A percentile compares a stretch with the other conserved stretches of the same genome.
phyloP scores from a whole-genome alignment of 108 stramenopile species.

The Cyclotella cryptica region DNA sequence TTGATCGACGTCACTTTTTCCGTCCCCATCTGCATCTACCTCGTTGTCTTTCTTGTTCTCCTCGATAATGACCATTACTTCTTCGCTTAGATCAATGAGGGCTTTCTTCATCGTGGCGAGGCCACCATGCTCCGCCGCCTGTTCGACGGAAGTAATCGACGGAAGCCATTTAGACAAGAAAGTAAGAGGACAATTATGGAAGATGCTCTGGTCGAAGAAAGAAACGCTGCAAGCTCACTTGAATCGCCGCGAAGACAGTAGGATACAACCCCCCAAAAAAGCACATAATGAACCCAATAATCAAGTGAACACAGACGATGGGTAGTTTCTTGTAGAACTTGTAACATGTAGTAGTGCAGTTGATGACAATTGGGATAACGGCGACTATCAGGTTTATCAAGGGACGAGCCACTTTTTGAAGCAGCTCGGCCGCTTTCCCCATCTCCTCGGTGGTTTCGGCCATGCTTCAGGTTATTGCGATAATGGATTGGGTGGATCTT shows the following conservation, averaged over 20 bases:
- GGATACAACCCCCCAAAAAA: conserved; percentile 97
- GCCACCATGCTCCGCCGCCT: conserved; percentile 91
- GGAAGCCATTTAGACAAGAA: too few relatives aligned
- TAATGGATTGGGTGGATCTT: too few relatives aligned
- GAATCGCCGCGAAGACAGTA: conserved; percentile 87
- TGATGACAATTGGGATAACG: conserved; percentile 52
- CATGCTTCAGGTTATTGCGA: neutral
- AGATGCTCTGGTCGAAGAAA: neutral
- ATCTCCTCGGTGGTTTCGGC: conserved; percentile 20
- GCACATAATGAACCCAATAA: conserved; percentile 86
- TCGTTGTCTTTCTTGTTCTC: conserved; percentile 92
- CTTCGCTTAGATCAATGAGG: conserved; percentile 66
- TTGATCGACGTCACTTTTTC: conserved; percentile 77
- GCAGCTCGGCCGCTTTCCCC: conserved; percentile 30
- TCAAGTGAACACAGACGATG: conserved; percentile 57
- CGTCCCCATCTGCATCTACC: conserved; percentile 86
- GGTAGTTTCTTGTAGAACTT: conserved; percentile 63
- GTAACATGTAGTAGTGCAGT: conserved; percentile 17
- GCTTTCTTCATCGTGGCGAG: conserved; percentile 67
- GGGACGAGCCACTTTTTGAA: conserved; percentile 51
- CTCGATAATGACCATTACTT: conserved; percentile 74
- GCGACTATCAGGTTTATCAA: conserved; percentile 44
- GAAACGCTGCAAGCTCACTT: neutral
- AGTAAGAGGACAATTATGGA: too few relatives aligned
- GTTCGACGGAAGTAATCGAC: neutral